Base-by-base conservation (phyloP, 1,284 basidiomycete species). In the Malassezia obtusa region DNA sequence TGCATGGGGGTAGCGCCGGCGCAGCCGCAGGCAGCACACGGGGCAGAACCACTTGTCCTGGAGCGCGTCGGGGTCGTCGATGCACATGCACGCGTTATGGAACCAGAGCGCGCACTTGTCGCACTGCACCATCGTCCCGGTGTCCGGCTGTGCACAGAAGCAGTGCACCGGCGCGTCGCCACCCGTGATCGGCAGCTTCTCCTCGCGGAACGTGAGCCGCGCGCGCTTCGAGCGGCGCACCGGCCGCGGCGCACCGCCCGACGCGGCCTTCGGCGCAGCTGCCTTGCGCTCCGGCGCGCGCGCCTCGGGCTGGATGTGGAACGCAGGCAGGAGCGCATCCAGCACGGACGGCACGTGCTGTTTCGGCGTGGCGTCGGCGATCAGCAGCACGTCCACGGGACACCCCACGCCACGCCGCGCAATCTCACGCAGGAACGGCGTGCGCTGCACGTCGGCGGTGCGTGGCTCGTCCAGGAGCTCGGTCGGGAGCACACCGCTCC, bases 81-180 rank as follows among this genome's bases (percentile, higher is more conserved):
- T 61, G 37, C 61, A 52, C 19, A 73, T 62, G 49, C 72, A 74
- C 21, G 62, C 50, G 17, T 54, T 65, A 58, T 74, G 72, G 58
- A 71, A 74, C 69, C 71, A 73, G 26, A 64, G 62, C 50, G 60
- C 58, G 57, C 72, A 74, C 35, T 68, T 61, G 50, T 73, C 67
- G 58, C 72, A 74, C n/a, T 62, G 60, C 32, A 73, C 65, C 69
- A 73, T 72, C 35, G 60, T 58, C 25, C 59, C 67, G 35, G 63
- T 61, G 37, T 70, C 63, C 9, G 63, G 54, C 45, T 60, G 50
- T n/a, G 61, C 58, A 52, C 72, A 74, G 19, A 71, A 58, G 58
- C 72, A 74, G 54, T 69, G 67, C 45, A 69, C 59, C 8, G 57
- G 56, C 47, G 61, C 59, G 30, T 62, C 52, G 24, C 59, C 57